Base-by-base conservation (phyloP, 2,329 filamentous ascomycete species). In the Coleophoma eucalyptorum region DNA sequence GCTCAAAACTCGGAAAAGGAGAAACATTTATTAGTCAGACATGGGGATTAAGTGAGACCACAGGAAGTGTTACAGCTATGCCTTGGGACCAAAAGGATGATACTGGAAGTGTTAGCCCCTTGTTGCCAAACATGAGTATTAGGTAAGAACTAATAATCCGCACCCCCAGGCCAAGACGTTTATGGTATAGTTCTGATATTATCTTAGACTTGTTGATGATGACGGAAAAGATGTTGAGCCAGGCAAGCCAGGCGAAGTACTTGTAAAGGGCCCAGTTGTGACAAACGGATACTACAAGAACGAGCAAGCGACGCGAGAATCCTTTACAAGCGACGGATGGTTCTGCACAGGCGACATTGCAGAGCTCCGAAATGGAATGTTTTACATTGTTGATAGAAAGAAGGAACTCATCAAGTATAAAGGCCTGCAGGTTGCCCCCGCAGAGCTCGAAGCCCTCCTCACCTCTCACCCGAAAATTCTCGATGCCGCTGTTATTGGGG, bases 201-300 rank as follows among this genome's bases (percentile, higher is more conserved):
- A n/a, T n/a, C n/a, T n/a, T 13, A 79, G 76, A 53, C 64, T 86
- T 0, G 69, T 86, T 4, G 79, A 84, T 58, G 79, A 84, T 15
- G 62, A 74, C 1, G 80, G 76, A 0, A 72, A 69, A 0, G 78
- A 82, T 49, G 76, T 84, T 42, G 74, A 76, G 38, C 61, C 59
- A 1, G 67, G 66, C 4, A 20, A 63, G 51, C 55, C 55, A 34
- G 57, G 57, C 4, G 57, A 60, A 38, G 35, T 58, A 7, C 26
- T 54, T n/a, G 38, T 57, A 6, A 45, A 51, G 19, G 54, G 54
- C 16, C 34, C 66, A 1, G 62, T 70, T 5, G 67, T 71, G 12
- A 67, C 61, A 45, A 68, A 64, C 18, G 67, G 68, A 1, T 71
- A 71, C 44, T 59, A 67, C 50, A 60, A 65, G 21, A 69, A 70